Percentiles rank a stretch among this genome's conserved stretches.
phyloP scores from a whole-genome alignment of 2,329 filamentous ascomycete genomes.

The Ascochyta clinopodiicola region DNA sequence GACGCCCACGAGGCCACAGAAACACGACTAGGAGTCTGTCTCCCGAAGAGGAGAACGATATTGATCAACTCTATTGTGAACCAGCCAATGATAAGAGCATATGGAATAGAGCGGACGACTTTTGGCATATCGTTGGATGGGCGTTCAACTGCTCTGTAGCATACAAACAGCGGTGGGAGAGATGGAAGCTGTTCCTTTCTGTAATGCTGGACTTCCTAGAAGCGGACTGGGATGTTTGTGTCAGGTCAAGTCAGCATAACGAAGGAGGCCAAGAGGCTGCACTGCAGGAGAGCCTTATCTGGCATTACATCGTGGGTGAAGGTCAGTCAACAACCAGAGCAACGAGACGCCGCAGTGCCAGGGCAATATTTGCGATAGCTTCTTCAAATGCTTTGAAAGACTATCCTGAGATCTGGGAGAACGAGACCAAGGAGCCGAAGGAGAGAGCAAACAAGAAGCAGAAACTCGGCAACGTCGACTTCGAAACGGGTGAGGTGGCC shows the following conservation, averaged over 20 bases:
- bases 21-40: constrained; percentile 32
- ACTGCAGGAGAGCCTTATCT: constrained; percentile 65
- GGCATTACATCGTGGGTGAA: constrained; percentile 61
- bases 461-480: constrained; percentile 65
- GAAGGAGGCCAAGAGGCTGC: constrained; percentile 23
- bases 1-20: constrained; percentile 28
- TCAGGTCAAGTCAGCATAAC: constrained; percentile 39
- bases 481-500: constrained; percentile 61
- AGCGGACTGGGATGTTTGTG: constrained; percentile 68
- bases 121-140: constrained; percentile 91
- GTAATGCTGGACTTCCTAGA: constrained; percentile 81
- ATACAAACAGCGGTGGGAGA: constrained; percentile 76
- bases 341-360: constrained; percentile 63
- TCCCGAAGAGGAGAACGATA: constrained; percentile 47
- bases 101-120: constrained; percentile 80
- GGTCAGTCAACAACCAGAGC: constrained; percentile 40
- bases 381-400: constrained; percentile 57
- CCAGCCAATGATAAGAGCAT: constrained; percentile 69
- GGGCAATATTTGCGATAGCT: constrained; percentile 73
- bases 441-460: constrained; percentile 59
- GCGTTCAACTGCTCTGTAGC: constrained; percentile 85
- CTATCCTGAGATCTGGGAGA: constrained; percentile 71
- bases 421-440: constrained; percentile 63
- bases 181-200: constrained; percentile 81
- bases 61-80: constrained; percentile 51